phyloP scores from a whole-genome alignment of 768 basidiomycete species.

The Rhodocollybia butyracea region DNA sequence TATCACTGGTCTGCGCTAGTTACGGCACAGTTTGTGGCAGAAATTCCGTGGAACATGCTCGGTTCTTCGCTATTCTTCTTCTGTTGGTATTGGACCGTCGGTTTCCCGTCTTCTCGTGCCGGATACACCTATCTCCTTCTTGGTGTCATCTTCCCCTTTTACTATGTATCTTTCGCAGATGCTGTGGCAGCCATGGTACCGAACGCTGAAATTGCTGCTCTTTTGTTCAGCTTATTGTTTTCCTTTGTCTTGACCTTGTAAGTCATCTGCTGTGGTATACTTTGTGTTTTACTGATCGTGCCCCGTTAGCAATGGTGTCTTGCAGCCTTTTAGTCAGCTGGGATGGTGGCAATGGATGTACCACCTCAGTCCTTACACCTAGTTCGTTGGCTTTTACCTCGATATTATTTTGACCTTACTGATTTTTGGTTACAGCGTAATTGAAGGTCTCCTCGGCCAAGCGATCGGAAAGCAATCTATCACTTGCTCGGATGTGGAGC shows the following conservation, averaged over 20 bases:
- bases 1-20: constrained; percentile 63
- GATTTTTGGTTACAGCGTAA: no score
- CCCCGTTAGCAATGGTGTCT: constrained; percentile 50
- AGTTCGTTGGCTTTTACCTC: no score
- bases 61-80: constrained; percentile 58
- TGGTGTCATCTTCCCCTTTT: constrained; percentile 52
- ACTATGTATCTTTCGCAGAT: constrained; percentile 60
- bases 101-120: constrained; percentile 48
- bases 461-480: constrained; percentile 41
- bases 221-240: constrained; percentile 57
- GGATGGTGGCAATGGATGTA: constrained; percentile 79
- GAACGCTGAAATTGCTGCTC: constrained; percentile 54
- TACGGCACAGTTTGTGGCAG: constrained; percentile 52
- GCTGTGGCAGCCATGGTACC: constrained; percentile 61
- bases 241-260: constrained; percentile 65
- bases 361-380: constrained; percentile 49
- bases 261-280: constrained; percentile 17
- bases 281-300: neutral
- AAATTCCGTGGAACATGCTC: constrained; percentile 60
- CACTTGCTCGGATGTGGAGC: constrained; percentile 50
- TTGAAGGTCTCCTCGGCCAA: constrained; percentile 42
- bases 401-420: no score
- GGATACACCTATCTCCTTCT: constrained; percentile 60
- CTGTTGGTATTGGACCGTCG: constrained; percentile 72
- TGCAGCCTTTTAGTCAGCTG: constrained; percentile 60